phyloP scores from a whole-genome alignment of 106 monocot genomes.

The Amphibolis antarctica region DNA sequence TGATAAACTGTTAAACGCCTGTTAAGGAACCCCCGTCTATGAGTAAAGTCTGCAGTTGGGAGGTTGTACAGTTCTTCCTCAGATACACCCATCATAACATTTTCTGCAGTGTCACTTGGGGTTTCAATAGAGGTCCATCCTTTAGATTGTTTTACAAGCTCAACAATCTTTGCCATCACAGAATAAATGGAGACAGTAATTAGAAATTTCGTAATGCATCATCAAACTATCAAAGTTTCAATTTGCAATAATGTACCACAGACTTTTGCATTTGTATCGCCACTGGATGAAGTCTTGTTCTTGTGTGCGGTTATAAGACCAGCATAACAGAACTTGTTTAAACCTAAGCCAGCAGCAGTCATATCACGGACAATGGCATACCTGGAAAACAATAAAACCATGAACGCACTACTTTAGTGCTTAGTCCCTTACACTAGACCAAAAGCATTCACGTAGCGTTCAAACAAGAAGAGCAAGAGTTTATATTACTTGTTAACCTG shows the following conservation, averaged over 20 bases:
- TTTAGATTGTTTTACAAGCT: slow-evolving; percentile 86
- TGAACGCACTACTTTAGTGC: background rate
- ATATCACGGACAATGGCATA: slow-evolving; percentile 93
- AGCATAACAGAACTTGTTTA: slow-evolving; percentile 96
- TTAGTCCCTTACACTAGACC: background rate
- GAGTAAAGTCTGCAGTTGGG: slow-evolving; percentile 73
- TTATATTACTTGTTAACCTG: background rate
- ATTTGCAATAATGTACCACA: slow-evolving; percentile 4
- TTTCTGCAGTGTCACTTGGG: slow-evolving; percentile 71
- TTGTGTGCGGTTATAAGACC: slow-evolving; percentile 84
- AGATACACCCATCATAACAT: slow-evolving; percentile 88
- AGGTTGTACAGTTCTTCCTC: slow-evolving; percentile 88
- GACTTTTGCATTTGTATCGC: slow-evolving; percentile 65
- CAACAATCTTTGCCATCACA: slow-evolving; percentile 52
- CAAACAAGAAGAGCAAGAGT: background rate
- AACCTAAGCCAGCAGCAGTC: slow-evolving; percentile 90
- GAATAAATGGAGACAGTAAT: background rate
- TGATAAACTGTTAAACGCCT: slow-evolving; percentile 70
- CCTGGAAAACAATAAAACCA: slow-evolving; percentile 26
- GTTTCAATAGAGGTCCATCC: slow-evolving; percentile 85
- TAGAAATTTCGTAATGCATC: slow-evolving; percentile 4
- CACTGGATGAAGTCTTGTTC: slow-evolving; percentile 63
- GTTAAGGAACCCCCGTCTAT: slow-evolving; percentile 60
- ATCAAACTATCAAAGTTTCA: background rate
- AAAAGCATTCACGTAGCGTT: background rate